Percentiles rank a stretch among this genome's conserved stretches.
phyloP scores from a whole-genome alignment of 306 rosid species.

The Vicia sativa region DNA sequence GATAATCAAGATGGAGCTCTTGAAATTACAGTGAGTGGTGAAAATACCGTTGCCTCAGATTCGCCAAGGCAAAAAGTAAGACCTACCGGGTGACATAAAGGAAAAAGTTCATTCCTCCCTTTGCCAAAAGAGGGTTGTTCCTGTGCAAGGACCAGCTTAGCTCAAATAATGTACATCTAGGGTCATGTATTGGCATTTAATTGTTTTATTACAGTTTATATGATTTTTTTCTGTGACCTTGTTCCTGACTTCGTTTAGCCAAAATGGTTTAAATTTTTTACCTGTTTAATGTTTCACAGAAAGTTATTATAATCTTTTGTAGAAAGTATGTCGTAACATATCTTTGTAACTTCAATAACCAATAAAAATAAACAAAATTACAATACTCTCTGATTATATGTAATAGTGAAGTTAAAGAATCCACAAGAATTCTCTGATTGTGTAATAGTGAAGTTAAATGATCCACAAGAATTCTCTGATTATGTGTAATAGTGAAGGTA shows the following conservation, averaged over 20 bases:
- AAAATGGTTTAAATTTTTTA: too few species aligned
- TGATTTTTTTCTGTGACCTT: too few species aligned
- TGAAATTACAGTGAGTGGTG: constrained; percentile 98
- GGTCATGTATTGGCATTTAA: constrained; percentile 2
- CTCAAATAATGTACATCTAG: constrained; percentile 29
- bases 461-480: background rate
- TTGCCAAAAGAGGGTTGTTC: background rate
- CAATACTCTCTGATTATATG: background rate
- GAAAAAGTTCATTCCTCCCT: constrained; percentile 12
- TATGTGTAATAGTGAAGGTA: background rate
- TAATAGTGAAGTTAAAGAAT: too few species aligned
- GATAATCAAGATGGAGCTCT: constrained; percentile 97
- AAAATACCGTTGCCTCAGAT: constrained; percentile 94
- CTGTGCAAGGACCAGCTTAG: background rate
- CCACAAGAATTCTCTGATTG: too few species aligned
- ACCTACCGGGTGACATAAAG: constrained; percentile 11
- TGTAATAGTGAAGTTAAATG: background rate
- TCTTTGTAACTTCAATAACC: background rate
- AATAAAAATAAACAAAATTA: background rate
- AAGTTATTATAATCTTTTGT: background rate
- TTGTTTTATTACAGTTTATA: constrained; percentile 30
- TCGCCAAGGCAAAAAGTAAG: constrained; percentile 92
- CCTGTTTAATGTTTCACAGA: background rate
- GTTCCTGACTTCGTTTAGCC: too few species aligned
- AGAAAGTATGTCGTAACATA: background rate